A percentile compares a stretch with the other conserved stretches of the same genome.
These are phyloP conservation scores for Botryotinia narcissicola DNA, from an alignment of 2,329 filamentous ascomycete species.

Conservation along the genomic window DNA sequence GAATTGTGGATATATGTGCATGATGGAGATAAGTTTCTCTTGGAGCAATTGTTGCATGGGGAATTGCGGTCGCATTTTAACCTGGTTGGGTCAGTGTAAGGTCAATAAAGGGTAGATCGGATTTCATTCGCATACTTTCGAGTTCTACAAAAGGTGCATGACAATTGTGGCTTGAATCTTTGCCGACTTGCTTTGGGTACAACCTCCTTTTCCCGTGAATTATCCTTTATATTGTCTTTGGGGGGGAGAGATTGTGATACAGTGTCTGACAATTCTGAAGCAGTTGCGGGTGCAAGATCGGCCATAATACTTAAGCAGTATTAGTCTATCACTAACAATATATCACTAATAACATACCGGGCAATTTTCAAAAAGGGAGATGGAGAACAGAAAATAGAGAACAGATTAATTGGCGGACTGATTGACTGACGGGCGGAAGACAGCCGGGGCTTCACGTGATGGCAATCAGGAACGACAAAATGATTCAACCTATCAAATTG, in stretches of 20 bases:
- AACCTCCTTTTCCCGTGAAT: background rate
- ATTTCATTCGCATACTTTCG: constrained; percentile 28
- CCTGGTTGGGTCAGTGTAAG: constrained; percentile 22
- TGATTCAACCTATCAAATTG: background rate
- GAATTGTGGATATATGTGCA: constrained; percentile 51
- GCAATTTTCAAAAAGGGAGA: background rate
- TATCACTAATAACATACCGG: background rate
- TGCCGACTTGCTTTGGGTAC: constrained; percentile 22
- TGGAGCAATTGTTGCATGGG: constrained; percentile 53
- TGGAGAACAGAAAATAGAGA: background rate
- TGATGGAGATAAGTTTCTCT: constrained; percentile 46
- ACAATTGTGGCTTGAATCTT: constrained; percentile 34
- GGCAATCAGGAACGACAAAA: background rate
- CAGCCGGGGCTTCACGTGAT: background rate
- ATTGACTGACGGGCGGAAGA: background rate
- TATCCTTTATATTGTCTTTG: background rate
- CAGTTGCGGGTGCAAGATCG: background rate
- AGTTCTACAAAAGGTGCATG: constrained; percentile 33
- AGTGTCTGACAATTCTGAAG: background rate
- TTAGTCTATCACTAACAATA: background rate
- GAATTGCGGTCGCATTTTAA: constrained; percentile 52
- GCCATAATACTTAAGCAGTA: background rate
- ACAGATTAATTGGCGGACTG: background rate
- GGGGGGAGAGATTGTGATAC: background rate
- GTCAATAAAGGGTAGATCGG: background rate